Conservation (phyloP, 2,329 filamentous ascomycete genomes). For the Graphiopsis chlorocephala region DNA sequence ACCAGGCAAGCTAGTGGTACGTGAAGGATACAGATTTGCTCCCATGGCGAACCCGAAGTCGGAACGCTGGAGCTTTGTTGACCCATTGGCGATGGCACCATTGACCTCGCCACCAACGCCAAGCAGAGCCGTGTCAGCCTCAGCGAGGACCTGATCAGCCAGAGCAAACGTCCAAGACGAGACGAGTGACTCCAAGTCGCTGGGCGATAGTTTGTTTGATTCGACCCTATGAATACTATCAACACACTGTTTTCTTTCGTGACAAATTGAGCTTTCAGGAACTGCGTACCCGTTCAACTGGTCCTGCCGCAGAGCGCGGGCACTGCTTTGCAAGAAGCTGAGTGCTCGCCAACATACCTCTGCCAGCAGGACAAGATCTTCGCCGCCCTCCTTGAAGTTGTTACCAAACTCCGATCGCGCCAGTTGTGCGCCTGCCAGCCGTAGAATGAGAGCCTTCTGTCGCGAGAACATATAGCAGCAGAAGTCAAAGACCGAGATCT, state of each 20-base stretch:
- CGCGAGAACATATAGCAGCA: conserved; percentile 88
- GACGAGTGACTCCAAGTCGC: conserved; percentile 48
- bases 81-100: background rate
- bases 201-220: conserved; percentile 5
- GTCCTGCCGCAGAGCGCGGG: conserved; percentile 76
- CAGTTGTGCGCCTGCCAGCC: conserved; percentile 67
- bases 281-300: conserved; percentile 59
- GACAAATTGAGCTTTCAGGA: background rate
- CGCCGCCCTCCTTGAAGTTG: conserved; percentile 41
- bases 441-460: conserved; percentile 76
- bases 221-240: conserved; percentile 9
- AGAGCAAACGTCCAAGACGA: conserved; percentile 76
- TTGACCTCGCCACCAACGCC: background rate
- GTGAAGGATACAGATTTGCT: conserved; percentile 33
- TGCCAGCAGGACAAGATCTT: conserved; percentile 76
- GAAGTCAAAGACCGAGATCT: conserved; percentile 96
- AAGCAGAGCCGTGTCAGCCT: conserved; percentile 51
- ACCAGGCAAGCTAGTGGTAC: conserved; percentile 26
- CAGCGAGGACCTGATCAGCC: conserved; percentile 71
- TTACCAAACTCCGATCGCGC: conserved; percentile 41
- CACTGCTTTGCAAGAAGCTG: conserved; percentile 78
- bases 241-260: background rate
- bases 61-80: conserved; percentile 18
- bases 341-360: conserved; percentile 81
- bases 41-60: conserved; percentile 30